Evolutionary conservation across 441 rosid species (phyloP).

Genomic region (Erodium moschatum): DNA sequence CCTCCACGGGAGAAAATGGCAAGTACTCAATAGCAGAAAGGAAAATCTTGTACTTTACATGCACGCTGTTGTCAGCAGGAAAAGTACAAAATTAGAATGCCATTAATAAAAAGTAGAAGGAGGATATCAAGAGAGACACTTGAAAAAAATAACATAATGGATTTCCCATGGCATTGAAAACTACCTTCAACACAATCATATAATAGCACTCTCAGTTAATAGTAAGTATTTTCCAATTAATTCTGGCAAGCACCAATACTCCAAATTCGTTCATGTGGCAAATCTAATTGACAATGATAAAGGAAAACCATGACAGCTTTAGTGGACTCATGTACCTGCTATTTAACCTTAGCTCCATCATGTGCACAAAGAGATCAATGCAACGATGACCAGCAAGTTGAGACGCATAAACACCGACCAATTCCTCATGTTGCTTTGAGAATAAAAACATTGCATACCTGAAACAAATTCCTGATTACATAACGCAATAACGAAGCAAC

Average conservation of each 20-base stretch:
- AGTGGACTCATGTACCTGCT: conserved; percentile 50
- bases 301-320: neutral
- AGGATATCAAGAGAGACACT: neutral
- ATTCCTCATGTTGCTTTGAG: conserved; percentile 90
- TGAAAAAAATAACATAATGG: neutral
- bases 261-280: neutral
- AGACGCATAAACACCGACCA: conserved; percentile 94
- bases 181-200: neutral
- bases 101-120: neutral
- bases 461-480: conserved; percentile 29
- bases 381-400: conserved; percentile 91
- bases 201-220: conserved; percentile 7
- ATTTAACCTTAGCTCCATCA: conserved; percentile 90
- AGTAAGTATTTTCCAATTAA: conserved; percentile 2
- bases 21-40: conserved; percentile 86
- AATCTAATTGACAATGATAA: neutral
- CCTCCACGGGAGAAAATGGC: conserved; percentile 65
- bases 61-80: conserved; percentile 39
- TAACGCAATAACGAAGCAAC: conserved; percentile 15
- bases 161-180: neutral
- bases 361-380: conserved; percentile 91
- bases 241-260: conserved; percentile 10
- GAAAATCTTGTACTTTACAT: conserved; percentile 85
- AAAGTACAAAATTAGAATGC: conserved; percentile 16
- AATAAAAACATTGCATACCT: conserved; percentile 94